A percentile compares a stretch with the other conserved stretches of the same genome.
phyloP scores from a whole-genome alignment of 495 filamentous ascomycete genomes.

The Xylaria longipes region DNA sequence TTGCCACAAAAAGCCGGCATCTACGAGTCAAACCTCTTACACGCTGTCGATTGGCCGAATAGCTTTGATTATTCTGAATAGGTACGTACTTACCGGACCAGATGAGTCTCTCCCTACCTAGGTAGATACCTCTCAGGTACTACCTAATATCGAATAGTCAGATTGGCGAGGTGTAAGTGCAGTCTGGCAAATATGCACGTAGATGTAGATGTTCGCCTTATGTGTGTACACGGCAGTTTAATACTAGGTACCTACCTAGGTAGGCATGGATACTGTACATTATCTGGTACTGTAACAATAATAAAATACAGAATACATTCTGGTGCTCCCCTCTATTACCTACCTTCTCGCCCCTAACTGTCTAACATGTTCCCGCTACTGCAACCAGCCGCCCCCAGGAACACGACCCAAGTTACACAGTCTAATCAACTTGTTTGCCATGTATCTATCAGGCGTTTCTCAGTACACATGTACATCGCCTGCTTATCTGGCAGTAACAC shows the following conservation, averaged over 20 bases:
- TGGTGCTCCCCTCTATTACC: background rate
- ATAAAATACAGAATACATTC: background rate
- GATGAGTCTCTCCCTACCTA: background rate
- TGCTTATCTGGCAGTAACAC: background rate
- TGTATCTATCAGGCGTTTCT: conserved; percentile 7
- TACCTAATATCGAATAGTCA: background rate
- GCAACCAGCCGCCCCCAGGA: conserved; percentile 14
- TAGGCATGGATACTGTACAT: background rate
- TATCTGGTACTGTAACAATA: background rate
- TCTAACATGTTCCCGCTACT: background rate
- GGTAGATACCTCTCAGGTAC: background rate
- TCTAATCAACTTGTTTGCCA: conserved; percentile 19
- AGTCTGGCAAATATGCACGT: background rate
- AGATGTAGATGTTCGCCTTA: background rate
- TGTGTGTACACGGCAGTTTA: background rate
- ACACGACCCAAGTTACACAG: background rate
- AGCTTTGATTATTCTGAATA: background rate
- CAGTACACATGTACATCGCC: background rate
- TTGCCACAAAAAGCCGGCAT: background rate
- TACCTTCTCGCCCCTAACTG: background rate
- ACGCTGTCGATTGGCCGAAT: background rate
- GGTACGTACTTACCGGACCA: background rate
- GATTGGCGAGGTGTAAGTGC: background rate
- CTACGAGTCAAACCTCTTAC: background rate
- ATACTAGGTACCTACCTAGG: no score